Conservation (phyloP, 2,329 filamentous ascomycete genomes). For the Passalora sequoiae region DNA sequence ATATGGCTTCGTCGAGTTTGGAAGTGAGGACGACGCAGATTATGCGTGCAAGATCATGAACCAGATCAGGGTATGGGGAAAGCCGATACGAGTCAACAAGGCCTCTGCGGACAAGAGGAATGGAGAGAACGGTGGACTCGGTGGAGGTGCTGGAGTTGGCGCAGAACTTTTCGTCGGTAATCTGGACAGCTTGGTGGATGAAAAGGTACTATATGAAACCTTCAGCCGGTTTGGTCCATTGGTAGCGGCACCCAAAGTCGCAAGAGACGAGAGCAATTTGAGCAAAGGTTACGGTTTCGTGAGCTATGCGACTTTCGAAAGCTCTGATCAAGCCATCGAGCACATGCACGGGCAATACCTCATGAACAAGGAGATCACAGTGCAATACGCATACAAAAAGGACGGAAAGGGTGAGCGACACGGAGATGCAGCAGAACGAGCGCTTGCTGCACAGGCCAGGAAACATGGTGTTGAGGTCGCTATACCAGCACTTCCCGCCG, state of each 20-base stretch:
- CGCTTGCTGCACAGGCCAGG: constrained; percentile 85
- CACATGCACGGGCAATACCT: constrained; percentile 96
- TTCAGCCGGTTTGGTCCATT: constrained; percentile 89
- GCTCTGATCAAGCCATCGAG: constrained; percentile 81
- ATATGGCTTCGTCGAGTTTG: constrained; percentile 98
- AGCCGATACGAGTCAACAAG: constrained; percentile 96
- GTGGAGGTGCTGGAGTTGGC: constrained; percentile 82
- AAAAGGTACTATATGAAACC: constrained; percentile 91
- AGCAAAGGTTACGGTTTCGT: constrained; percentile 97
- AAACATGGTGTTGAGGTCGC: constrained; percentile 88
- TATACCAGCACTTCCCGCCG: constrained; percentile 67
- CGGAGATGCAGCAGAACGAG: constrained; percentile 87
- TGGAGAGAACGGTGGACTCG: constrained; percentile 81
- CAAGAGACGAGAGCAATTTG: constrained; percentile 79
- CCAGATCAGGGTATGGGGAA: constrained; percentile 85
- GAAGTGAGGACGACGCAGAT: constrained; percentile 89
- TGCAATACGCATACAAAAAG: constrained; percentile 99
- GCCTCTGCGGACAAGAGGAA: constrained; percentile 89
- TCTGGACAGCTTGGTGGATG: constrained; percentile 87
- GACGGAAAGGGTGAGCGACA: constrained; percentile 96
- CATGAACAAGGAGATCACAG: constrained; percentile 92
- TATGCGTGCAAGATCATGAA: constrained; percentile 97
- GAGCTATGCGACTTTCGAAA: constrained; percentile 87
- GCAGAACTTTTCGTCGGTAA: constrained; percentile 97
- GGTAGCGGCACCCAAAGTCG: constrained; percentile 80